phyloP scores from a whole-genome alignment of 208 protist genomes.

The Trypanosoma lewisi region DNA sequence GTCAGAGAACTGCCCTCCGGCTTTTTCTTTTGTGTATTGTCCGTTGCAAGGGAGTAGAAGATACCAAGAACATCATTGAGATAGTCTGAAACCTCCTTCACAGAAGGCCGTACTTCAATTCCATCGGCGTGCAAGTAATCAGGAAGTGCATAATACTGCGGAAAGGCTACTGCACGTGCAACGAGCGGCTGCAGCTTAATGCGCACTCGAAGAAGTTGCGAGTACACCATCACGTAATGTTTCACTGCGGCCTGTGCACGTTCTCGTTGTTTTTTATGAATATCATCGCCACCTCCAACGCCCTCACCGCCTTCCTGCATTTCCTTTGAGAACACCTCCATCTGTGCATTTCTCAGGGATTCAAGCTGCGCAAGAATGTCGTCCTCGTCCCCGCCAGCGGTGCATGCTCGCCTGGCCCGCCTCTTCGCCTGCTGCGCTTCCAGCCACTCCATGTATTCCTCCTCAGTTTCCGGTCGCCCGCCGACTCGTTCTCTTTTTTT shows the following conservation, averaged over 20 bases:
- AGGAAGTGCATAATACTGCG: constrained; percentile 76
- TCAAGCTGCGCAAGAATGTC: constrained; percentile 52
- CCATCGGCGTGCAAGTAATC: constrained; percentile 39
- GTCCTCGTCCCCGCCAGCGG: constrained; percentile 22
- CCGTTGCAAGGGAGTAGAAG: constrained; percentile 18
- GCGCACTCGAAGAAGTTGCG: constrained; percentile 68
- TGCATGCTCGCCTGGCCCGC: constrained; percentile 1
- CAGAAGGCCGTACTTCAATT: constrained; percentile 5
- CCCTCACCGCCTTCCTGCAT: constrained; percentile 14
- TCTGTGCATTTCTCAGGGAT: constrained; percentile 30
- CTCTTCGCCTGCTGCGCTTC: constrained; percentile 41
- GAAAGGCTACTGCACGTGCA: constrained; percentile 51
- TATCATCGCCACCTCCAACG: constrained; percentile 12
- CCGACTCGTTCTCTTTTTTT: constrained; percentile 2
- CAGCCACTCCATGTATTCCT: constrained; percentile 71
- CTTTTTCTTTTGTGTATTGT: constrained; percentile 14
- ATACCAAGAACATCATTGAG: constrained; percentile 18
- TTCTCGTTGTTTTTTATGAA: constrained; percentile 21
- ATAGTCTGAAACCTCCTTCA: constrained; percentile 6
- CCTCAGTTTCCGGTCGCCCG: constrained; percentile 58
- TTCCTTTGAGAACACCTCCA: constrained; percentile 30
- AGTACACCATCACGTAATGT: constrained; percentile 71
- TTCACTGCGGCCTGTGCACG: constrained; percentile 39
- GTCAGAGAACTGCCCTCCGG: constrained; percentile 2
- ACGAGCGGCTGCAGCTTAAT: constrained; percentile 74